These are phyloP conservation scores for Pyropia yezoensis DNA, from an alignment of 23 red algal genomes.

Conservation along the genomic window DNA sequence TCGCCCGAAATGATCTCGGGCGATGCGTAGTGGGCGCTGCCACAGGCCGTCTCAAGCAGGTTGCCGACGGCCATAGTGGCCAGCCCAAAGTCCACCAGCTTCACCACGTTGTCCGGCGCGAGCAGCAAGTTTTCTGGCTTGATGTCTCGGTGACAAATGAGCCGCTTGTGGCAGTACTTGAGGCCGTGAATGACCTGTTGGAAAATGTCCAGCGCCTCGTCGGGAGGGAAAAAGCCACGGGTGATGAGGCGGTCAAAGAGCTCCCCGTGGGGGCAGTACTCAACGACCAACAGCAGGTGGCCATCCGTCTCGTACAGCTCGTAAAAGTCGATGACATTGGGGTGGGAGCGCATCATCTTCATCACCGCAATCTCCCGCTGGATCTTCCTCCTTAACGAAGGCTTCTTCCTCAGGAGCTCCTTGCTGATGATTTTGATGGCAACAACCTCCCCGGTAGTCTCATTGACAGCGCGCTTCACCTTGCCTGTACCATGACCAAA, in stretches of 20 bases:
- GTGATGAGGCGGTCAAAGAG: slow-evolving; percentile 91
- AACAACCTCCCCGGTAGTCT: slow-evolving; percentile 38
- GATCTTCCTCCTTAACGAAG: slow-evolving; percentile 66
- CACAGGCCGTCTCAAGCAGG: slow-evolving; percentile 93
- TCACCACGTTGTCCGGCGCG: slow-evolving; percentile 60
- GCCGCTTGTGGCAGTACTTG: slow-evolving; percentile 91
- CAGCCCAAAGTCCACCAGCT: slow-evolving; percentile 98
- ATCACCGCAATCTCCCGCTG: slow-evolving; percentile 88
- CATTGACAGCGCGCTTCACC: slow-evolving; percentile 87
- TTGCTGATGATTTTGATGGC: slow-evolving; percentile 92
- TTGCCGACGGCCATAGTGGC: slow-evolving; percentile 71
- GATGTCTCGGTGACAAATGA: slow-evolving; percentile 96
- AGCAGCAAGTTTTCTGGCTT: slow-evolving; percentile 98
- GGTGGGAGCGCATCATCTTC: slow-evolving; percentile 80
- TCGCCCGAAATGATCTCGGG: slow-evolving; percentile 96
- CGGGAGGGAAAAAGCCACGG: slow-evolving; percentile 57
- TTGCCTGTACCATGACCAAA: slow-evolving; percentile 38
- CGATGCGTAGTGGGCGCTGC: slow-evolving; percentile 93
- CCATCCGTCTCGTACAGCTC: slow-evolving; percentile 96
- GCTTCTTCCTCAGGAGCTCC: slow-evolving; percentile 53
- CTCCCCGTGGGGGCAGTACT: slow-evolving; percentile 91
- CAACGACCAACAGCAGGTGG: slow-evolving; percentile 94
- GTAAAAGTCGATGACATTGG: slow-evolving; percentile 73
- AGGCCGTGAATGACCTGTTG: slow-evolving; percentile 94
- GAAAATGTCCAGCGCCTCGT: slow-evolving; percentile 88